Evolutionary conservation across 257 asterid genomes (phyloP).

Genomic region (Ocimum tenuiflorum): DNA sequence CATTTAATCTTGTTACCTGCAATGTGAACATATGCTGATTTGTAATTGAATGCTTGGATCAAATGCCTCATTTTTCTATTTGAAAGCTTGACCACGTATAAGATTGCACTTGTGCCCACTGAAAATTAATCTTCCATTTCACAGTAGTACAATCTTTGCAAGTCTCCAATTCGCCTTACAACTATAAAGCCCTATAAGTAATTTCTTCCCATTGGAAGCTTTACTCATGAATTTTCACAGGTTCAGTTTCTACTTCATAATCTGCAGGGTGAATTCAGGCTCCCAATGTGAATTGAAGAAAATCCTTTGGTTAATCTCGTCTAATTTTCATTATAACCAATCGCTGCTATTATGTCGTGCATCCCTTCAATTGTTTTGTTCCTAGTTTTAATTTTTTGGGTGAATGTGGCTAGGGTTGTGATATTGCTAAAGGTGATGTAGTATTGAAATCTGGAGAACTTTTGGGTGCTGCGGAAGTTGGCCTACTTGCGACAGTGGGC

Average conservation of each 20-base stretch:
- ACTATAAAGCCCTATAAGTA: not conserved
- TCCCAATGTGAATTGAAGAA: conserved; percentile 10
- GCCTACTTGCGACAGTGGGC: conserved; percentile 88
- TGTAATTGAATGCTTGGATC: not conserved
- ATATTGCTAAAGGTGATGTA: conserved; percentile 65
- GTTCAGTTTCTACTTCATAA: conserved; percentile 6
- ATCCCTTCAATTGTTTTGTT: conserved; percentile 11
- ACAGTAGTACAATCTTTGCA: not conserved
- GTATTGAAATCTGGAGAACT: conserved; percentile 80
- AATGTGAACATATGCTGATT: not conserved
- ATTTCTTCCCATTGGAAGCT: conserved; percentile 2
- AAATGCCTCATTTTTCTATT: not conserved
- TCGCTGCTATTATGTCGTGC: conserved; percentile 9
- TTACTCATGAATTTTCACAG: conserved; percentile 1
- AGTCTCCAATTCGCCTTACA: not conserved
- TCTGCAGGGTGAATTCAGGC: not conserved
- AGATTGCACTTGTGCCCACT: not conserved
- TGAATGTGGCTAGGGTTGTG: conserved; percentile 57
- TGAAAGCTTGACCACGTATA: not conserved
- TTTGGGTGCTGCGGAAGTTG: conserved; percentile 81
- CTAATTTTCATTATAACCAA: not conserved
- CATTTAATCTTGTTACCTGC: not conserved
- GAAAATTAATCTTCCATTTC: too few relatives aligned
- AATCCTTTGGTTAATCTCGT: not conserved
- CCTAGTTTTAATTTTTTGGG: not conserved